phyloP scores from a whole-genome alignment of 768 basidiomycete genomes.

The Imleria badia region DNA sequence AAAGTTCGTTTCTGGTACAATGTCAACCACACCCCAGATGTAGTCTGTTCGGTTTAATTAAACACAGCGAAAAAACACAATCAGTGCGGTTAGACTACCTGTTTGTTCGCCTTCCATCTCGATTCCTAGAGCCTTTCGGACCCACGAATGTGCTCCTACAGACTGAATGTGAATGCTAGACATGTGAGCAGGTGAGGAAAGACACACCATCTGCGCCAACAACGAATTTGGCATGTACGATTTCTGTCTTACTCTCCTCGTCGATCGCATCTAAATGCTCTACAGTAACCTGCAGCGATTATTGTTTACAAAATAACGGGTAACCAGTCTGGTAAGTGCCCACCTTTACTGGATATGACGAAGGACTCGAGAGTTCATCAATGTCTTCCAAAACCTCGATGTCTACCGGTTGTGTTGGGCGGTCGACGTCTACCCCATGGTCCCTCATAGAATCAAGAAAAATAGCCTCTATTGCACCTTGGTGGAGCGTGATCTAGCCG shows the following conservation, averaged over 20 bases:
- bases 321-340: neutral
- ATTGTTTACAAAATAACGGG: neutral
- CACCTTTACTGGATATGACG: slow-evolving; percentile 27
- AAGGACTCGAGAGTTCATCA: slow-evolving; percentile 31
- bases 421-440: slow-evolving; percentile 33
- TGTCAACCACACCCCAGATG: slow-evolving; percentile 76
- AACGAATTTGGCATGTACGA: slow-evolving; percentile 30
- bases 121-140: slow-evolving; percentile 42
- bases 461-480: slow-evolving; percentile 37
- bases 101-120: slow-evolving; percentile 45
- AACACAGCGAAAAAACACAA: neutral
- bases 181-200: neutral
- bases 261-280: slow-evolving; percentile 21
- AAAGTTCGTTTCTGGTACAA: slow-evolving; percentile 66
- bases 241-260: slow-evolving; percentile 30
- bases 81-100: slow-evolving; percentile 19
- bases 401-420: slow-evolving; percentile 29
- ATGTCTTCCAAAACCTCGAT: slow-evolving; percentile 35
- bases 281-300: slow-evolving; percentile 10
- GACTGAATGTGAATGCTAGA: neutral
- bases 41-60: slow-evolving; percentile 43
- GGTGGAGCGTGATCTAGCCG: slow-evolving; percentile 32
- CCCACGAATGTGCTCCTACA: slow-evolving; percentile 43
- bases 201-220: slow-evolving; percentile 33
- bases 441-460: slow-evolving; percentile 37